phyloP scores from a whole-genome alignment of 257 asterid species.

The Solanum appendiculatum region DNA sequence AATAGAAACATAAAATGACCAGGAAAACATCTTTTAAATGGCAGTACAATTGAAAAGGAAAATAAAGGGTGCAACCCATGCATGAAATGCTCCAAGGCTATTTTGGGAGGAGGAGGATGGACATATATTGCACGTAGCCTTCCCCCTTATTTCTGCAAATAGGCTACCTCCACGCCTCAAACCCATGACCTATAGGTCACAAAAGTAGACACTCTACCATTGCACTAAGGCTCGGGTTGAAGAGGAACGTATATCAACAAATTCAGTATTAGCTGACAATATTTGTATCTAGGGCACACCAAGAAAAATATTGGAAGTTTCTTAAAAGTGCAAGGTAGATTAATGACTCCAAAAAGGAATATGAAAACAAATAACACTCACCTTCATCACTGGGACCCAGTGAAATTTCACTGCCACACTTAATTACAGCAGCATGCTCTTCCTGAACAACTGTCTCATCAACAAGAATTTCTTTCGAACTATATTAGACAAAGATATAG shows the following conservation, averaged over 20 bases:
- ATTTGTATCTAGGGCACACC: not conserved
- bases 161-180: not conserved
- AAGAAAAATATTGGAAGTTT: not conserved
- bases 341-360: not conserved
- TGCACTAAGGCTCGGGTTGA: not conserved
- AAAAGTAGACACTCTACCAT: not conserved
- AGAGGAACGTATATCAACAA: not conserved
- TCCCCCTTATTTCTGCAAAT: not conserved
- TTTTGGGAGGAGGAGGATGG: not conserved
- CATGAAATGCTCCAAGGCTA: not conserved
- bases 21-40: not conserved
- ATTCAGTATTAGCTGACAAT: not conserved
- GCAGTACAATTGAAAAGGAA: not conserved
- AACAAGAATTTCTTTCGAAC: slow-evolving; percentile 49
- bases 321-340: not conserved
- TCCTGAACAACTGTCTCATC: slow-evolving; percentile 54
- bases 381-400: slow-evolving; percentile 58
- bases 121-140: not conserved
- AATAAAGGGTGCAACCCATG: not conserved
- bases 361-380: not conserved
- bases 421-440: slow-evolving; percentile 43
- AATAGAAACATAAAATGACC: not conserved
- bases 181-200: not conserved
- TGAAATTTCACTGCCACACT: slow-evolving; percentile 81
- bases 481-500: slow-evolving; percentile 6